Percentiles rank a stretch among this genome's conserved stretches.
phyloP scores from a whole-genome alignment of 2,329 filamentous ascomycete genomes.

The Talaromyces pinophilus region DNA sequence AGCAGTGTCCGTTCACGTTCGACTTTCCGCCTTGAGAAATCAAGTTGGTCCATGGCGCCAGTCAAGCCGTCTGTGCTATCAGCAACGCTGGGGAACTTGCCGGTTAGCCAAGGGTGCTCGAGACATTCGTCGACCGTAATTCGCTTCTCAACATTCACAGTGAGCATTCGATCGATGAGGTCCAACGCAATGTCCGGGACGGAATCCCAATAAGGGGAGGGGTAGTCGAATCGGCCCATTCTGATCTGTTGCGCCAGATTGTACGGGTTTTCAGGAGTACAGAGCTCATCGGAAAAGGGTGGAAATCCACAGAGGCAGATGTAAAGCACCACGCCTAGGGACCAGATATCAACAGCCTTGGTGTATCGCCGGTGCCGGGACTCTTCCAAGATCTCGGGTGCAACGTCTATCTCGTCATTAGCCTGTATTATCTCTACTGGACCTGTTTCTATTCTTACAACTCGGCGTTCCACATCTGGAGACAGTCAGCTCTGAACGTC shows the following conservation, averaged over 20 bases:
- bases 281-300: constrained; percentile 93
- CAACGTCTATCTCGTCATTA: constrained; percentile 64
- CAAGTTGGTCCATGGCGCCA: constrained; percentile 77
- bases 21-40: constrained; percentile 79
- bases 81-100: constrained; percentile 60
- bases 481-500: constrained; percentile 29
- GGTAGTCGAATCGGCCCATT: constrained; percentile 86
- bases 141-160: constrained; percentile 78
- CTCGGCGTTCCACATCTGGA: constrained; percentile 81
- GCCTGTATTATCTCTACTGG: not conserved
- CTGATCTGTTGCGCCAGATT: constrained; percentile 87
- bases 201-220: constrained; percentile 92
- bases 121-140: constrained; percentile 90
- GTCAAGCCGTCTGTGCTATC: constrained; percentile 93
- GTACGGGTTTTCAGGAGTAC: constrained; percentile 77
- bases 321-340: constrained; percentile 94
- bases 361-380: constrained; percentile 83
- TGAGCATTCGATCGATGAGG: constrained; percentile 91
- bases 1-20: constrained; percentile 82
- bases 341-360: constrained; percentile 94
- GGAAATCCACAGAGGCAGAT: constrained; percentile 97
- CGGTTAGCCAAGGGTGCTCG: constrained; percentile 83
- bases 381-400: constrained; percentile 89
- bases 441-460: constrained; percentile 54
- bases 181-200: constrained; percentile 86